Evolutionary conservation across 179 eudicot species (phyloP).

Genomic region (Nepenthes alata): DNA sequence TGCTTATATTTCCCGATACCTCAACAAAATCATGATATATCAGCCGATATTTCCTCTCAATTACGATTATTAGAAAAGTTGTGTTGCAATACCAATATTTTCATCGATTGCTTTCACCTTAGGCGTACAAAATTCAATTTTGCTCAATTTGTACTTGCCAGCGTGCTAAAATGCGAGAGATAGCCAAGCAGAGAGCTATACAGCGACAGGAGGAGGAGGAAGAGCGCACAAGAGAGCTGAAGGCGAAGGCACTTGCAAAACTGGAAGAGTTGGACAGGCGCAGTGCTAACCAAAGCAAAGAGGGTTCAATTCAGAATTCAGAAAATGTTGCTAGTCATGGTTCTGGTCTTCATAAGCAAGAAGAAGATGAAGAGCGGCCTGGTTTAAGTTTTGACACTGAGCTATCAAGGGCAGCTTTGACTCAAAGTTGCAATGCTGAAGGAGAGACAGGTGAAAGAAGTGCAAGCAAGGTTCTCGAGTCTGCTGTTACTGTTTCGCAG

Average conservation of each 20-base stretch:
- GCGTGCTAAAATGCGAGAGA: conserved; percentile 79
- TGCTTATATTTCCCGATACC: no score
- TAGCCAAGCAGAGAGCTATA: conserved; percentile 70
- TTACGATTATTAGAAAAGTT: no score
- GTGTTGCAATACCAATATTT: no score
- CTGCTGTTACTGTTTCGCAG: conserved; percentile 17
- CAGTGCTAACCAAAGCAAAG: conserved; percentile 32
- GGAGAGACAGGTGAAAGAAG: conserved; percentile 16
- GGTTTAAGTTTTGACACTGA: conserved; percentile 18
- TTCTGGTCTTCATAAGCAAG: conserved; percentile 24
- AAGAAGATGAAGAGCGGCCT: conserved; percentile 18
- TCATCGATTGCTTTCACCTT: neutral
- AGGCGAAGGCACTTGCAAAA: conserved; percentile 86
- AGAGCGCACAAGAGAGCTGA: conserved; percentile 77
- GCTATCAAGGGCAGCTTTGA: conserved; percentile 17
- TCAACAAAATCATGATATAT: no score
- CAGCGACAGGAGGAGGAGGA: conserved; percentile 88
- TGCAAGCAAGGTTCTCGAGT: conserved; percentile 14
- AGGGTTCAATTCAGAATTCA: conserved; percentile 27
- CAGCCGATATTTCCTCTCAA: no score
- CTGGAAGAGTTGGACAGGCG: conserved; percentile 84
- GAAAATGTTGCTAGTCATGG: conserved; percentile 22
- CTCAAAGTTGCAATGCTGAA: conserved; percentile 8
- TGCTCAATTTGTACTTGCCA: conserved; percentile 17
- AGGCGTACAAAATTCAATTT: conserved; percentile 6